Percentiles rank a stretch among this genome's conserved stretches.
phyloP scores from a whole-genome alignment of 768 basidiomycete species.

The Leucocoprinus leucothites region DNA sequence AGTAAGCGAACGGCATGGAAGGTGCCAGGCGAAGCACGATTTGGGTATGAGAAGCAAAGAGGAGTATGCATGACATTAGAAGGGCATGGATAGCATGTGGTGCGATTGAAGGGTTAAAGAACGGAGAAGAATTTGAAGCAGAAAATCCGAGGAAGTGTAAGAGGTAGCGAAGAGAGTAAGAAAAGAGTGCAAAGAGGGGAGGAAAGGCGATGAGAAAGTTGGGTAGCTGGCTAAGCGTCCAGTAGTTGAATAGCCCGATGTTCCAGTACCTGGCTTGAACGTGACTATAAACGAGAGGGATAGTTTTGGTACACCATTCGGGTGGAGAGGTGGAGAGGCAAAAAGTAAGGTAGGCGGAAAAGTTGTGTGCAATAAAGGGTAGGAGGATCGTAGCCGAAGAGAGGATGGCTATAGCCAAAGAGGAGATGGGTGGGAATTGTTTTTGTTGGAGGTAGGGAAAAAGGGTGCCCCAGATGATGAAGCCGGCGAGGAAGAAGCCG shows the following conservation, averaged over 20 bases:
- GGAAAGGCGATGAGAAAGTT: conserved; percentile 84
- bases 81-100: conserved; percentile 79
- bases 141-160: conserved; percentile 11
- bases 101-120: conserved; percentile 33
- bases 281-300: conserved; percentile 78
- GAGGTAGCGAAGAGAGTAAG: conserved; percentile 37
- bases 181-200: conserved; percentile 49
- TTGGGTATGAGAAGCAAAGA: conserved; percentile 84
- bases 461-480: conserved; percentile 71
- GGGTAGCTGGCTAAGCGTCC: conserved; percentile 78
- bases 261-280: conserved; percentile 89
- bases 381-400: conserved; percentile 45
- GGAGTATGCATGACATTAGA: conserved; percentile 54
- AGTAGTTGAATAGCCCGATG: conserved; percentile 82
- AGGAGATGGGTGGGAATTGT: neutral
- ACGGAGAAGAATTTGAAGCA: neutral
- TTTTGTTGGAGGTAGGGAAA: conserved; percentile 41
- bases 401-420: conserved; percentile 1
- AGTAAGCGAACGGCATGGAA: conserved; percentile 78
- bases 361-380: conserved; percentile 76
- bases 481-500: conserved; percentile 72
- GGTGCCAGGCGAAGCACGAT: conserved; percentile 78
- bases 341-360: conserved; percentile 60
- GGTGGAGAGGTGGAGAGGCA: conserved; percentile 39
- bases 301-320: conserved; percentile 60